A percentile compares a stretch with the other conserved stretches of the same genome.
These are phyloP conservation scores for Mycena capillaripes DNA, from an alignment of 768 basidiomycete species.

Conservation along the genomic window DNA sequence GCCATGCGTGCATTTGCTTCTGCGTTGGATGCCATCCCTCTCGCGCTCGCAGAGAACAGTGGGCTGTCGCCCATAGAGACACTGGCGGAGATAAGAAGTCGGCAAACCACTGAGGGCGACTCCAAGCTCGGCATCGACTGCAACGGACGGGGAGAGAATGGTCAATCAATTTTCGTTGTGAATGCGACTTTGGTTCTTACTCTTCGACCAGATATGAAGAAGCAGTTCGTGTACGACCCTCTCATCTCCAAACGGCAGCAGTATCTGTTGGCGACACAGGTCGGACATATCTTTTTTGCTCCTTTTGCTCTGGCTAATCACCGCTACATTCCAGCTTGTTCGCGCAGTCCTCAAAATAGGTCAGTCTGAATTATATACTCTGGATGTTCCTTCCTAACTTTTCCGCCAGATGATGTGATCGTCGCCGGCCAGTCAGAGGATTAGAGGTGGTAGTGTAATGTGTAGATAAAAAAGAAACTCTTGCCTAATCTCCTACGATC, in stretches of 20 bases:
- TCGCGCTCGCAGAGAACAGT: slow-evolving; percentile 98
- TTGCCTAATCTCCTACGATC: background rate
- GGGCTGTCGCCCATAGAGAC: slow-evolving; percentile 97
- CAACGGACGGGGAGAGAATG: slow-evolving; percentile 86
- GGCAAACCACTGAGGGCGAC: slow-evolving; percentile 90
- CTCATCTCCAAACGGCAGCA: slow-evolving; percentile 98
- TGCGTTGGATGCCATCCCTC: slow-evolving; percentile 94
- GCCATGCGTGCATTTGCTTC: slow-evolving; percentile 99
- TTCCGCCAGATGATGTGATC: slow-evolving; percentile 80
- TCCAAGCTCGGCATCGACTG: slow-evolving; percentile 95
- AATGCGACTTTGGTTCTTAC: background rate
- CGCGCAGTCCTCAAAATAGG: slow-evolving; percentile 92
- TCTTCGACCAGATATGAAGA: slow-evolving; percentile 87
- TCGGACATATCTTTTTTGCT: slow-evolving; percentile 48
- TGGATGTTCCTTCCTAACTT: background rate
- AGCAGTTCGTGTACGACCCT: slow-evolving; percentile 97
- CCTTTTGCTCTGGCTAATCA: slow-evolving; percentile 18
- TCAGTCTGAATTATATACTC: slow-evolving; percentile 48
- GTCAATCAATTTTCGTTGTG: slow-evolving; percentile 56
- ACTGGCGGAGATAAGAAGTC: slow-evolving; percentile 93
- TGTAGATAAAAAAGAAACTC: background rate
- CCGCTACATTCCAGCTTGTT: slow-evolving; percentile 69
- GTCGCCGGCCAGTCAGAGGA: slow-evolving; percentile 79
- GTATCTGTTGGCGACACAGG: slow-evolving; percentile 96
- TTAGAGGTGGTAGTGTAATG: slow-evolving; percentile 49